Percentiles rank a stretch among this genome's conserved stretches.
Conservation (phyloP, 1,139 yeast species). For the Sugiyamaella japonica region DNA sequence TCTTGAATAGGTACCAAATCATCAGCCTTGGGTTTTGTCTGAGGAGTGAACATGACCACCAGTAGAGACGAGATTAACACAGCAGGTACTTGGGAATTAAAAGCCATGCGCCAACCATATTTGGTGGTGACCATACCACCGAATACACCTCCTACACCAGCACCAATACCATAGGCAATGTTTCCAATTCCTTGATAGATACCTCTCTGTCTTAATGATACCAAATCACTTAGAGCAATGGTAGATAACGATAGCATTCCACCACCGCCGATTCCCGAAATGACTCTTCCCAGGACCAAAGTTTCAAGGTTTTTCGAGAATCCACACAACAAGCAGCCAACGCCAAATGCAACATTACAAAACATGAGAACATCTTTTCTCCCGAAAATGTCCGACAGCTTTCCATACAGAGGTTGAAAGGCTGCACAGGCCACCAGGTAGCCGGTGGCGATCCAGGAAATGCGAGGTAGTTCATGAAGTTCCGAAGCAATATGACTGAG, state of each 20-base stretch:
- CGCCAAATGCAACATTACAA: constrained; percentile 51
- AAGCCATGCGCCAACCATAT: constrained; percentile 81
- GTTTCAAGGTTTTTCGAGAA: constrained; percentile 41
- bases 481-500: constrained; percentile 65
- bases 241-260: constrained; percentile 58
- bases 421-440: constrained; percentile 62
- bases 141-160: constrained; percentile 66
- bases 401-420: constrained; percentile 80
- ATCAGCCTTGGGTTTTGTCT: constrained; percentile 11
- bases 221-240: constrained; percentile 57
- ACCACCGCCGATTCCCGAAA: constrained; percentile 67
- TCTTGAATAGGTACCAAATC: constrained; percentile 16
- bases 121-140: constrained; percentile 71
- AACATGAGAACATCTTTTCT: constrained; percentile 56
- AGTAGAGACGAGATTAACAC: constrained; percentile 52
- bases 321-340: constrained; percentile 60
- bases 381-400: constrained; percentile 83
- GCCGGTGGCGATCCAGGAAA: constrained; percentile 63
- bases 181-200: constrained; percentile 64
- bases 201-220: constrained; percentile 59
- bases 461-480: constrained; percentile 52
- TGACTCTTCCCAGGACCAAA: constrained; percentile 61
- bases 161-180: constrained; percentile 65
- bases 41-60: constrained; percentile 32
- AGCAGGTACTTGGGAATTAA: constrained; percentile 63